Percentiles rank a stretch among this genome's conserved stretches.
phyloP scores from a whole-genome alignment of 495 filamentous ascomycete genomes.

The Podospora pseudoanserina region DNA sequence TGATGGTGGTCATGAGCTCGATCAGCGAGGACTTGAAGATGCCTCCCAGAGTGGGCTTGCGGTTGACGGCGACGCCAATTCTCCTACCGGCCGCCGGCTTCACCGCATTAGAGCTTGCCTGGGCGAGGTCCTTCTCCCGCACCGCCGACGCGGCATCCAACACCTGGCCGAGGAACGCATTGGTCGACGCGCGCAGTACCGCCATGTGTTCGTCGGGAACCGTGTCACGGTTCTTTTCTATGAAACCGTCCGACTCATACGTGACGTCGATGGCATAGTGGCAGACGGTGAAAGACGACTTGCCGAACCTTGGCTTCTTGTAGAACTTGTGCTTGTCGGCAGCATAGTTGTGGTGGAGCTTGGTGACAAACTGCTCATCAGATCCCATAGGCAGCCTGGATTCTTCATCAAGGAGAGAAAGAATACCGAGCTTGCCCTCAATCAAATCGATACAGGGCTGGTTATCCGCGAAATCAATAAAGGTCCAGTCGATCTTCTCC shows the following conservation, averaged over 20 bases:
- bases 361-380: constrained; percentile 95
- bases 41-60: constrained; percentile 94
- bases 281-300: constrained; percentile 96
- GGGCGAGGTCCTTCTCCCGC: constrained; percentile 78
- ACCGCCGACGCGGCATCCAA: constrained; percentile 79
- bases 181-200: constrained; percentile 77
- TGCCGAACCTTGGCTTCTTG: constrained; percentile 96
- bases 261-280: constrained; percentile 99
- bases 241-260: constrained; percentile 99
- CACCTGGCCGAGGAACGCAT: constrained; percentile 80
- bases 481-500: constrained; percentile 98
- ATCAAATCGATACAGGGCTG: constrained; percentile 99
- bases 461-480: constrained; percentile 99
- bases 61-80: constrained; percentile 84
- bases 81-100: constrained; percentile 73
- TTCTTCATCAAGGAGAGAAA: constrained; percentile 93
- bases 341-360: constrained; percentile 92
- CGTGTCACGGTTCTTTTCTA: constrained; percentile 98
- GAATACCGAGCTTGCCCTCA: constrained; percentile 90
- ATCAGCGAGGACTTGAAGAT: constrained; percentile 99
- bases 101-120: constrained; percentile 64
- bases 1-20: constrained; percentile 96
- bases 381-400: constrained; percentile 94
- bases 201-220: constrained; percentile 98
- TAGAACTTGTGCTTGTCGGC: constrained; percentile 93